Base-by-base conservation (phyloP, 208 protist species). In the Crithidia fasciculata region DNA sequence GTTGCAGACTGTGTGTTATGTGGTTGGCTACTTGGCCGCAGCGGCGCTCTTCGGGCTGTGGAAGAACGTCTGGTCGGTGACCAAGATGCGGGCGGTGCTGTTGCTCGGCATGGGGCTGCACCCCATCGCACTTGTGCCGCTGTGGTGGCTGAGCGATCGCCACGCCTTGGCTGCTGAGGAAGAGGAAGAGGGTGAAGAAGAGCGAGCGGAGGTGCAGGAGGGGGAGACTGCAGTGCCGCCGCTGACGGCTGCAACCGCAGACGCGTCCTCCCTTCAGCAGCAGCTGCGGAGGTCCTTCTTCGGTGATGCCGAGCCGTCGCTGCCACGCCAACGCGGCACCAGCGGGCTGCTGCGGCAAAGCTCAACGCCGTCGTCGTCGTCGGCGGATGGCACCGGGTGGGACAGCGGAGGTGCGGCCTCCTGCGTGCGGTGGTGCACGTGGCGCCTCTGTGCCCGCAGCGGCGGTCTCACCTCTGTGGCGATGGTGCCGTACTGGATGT, bases 401-500 rank as follows among this genome's bases (percentile, higher is more conserved):
- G n/a, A 16, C 52, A 56, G 6, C 52, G 52, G 16, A 12, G 52
- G 52, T 8, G 52, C 16, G 6, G n/a, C 12, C 52, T 6, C 18
- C 61, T 55, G 6, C 10, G 9, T 8, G 28, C 50, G 28, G 36
- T n/a, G 36, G 50, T n/a, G 19, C 28, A 15, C 16, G 19, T 9
- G 15, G 52, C 66, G 44, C 10, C 8, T 39, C 8, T 49, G 59
- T 44, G 18, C 44, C 19, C n/a, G 55, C 28, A 16, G 58, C 5
- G 36, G 6, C 10, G 15, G 61, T 43, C 53, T 59, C 15, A 41
- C 61, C 10, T 78, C 71, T 8, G 44, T 71, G 63, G 36, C 60
- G 5, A 59, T 63, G 9, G 80, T 90, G 59, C 85, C 86, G 36
- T 87, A 88, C 49, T 72, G 87, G 59, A 77, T 93, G 58, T 87